Evolutionary conservation across 2,329 filamentous ascomycete species (phyloP).

Genomic region (Nemania abortiva): DNA sequence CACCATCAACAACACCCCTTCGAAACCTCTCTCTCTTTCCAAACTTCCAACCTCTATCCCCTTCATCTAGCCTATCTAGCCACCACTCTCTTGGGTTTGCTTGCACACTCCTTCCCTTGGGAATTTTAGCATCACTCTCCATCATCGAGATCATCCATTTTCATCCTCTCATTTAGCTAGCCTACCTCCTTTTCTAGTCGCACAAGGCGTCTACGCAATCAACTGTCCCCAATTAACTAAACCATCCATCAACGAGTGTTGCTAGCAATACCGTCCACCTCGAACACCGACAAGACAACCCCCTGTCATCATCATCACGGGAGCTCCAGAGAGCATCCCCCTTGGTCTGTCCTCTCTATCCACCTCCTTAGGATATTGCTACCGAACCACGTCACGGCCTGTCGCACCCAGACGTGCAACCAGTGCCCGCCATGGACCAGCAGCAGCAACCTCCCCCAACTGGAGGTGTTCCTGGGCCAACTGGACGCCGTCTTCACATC

Average conservation of each 20-base stretch:
- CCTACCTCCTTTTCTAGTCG: conserved; percentile 51
- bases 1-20: conserved; percentile 32
- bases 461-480: conserved; percentile 75
- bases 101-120: conserved; percentile 52
- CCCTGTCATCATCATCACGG: conserved; percentile 26
- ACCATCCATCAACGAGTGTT: conserved; percentile 27
- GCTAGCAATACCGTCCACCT: conserved; percentile 18
- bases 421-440: conserved; percentile 70
- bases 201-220: conserved; percentile 37
- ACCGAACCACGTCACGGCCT: conserved; percentile 47
- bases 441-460: conserved; percentile 62
- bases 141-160: conserved; percentile 56
- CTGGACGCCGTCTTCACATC: conserved; percentile 93
- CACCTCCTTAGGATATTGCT: conserved; percentile 38
- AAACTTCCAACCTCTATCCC: conserved; percentile 40
- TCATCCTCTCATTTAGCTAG: conserved; percentile 56
- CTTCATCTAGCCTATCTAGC: conserved; percentile 32
- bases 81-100: conserved; percentile 48
- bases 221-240: conserved; percentile 2
- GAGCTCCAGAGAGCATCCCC: conserved; percentile 42
- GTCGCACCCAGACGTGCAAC: conserved; percentile 62
- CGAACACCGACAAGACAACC: conserved; percentile 27
- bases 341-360: conserved; percentile 42
- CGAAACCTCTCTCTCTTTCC: conserved; percentile 40
- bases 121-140: conserved; percentile 50